These are phyloP conservation scores for Chalciporus piperatus DNA, from an alignment of 768 basidiomycete genomes.

Conservation along the genomic window DNA sequence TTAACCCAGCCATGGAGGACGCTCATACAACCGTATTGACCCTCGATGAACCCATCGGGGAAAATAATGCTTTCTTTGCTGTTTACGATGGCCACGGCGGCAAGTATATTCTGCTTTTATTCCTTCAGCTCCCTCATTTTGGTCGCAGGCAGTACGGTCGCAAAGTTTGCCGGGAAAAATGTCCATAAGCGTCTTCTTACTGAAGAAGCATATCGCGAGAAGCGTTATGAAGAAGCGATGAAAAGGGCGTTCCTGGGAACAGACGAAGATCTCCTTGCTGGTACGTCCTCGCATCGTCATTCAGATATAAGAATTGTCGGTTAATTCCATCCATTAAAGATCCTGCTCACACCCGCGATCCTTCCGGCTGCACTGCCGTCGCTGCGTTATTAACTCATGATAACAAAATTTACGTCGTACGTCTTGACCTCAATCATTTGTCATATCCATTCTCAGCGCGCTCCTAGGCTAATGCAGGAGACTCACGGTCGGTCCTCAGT, in stretches of 20 bases:
- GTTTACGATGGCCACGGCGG: conserved; percentile 99
- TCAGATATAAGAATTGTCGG: neutral
- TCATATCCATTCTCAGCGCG: conserved; percentile 1
- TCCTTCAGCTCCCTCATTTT: conserved; percentile 1
- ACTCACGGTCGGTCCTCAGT: conserved; percentile 87
- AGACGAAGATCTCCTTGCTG: conserved; percentile 88
- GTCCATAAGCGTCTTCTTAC: conserved; percentile 72
- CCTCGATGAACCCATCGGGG: conserved; percentile 50
- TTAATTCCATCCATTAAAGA: conserved; percentile 43
- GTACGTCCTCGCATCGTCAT: conserved; percentile 41
- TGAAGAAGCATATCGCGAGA: conserved; percentile 70
- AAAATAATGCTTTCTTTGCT: conserved; percentile 81
- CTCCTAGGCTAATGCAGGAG: conserved; percentile 91
- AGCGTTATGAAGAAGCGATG: conserved; percentile 72
- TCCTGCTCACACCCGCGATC: conserved; percentile 83
- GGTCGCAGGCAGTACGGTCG: conserved; percentile 71
- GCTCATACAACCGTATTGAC: conserved; percentile 77
- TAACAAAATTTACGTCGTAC: conserved; percentile 74
- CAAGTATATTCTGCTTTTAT: conserved; percentile 32
- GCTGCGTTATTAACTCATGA: conserved; percentile 80
- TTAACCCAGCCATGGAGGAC: conserved; percentile 88
- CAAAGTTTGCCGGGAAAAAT: conserved; percentile 80
- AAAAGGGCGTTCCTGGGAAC: conserved; percentile 90
- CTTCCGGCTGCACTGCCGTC: conserved; percentile 96
- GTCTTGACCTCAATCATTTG: conserved; percentile 25